Conservation (phyloP, 1,284 basidiomycete species). For the Rhodotorula sp. region DNA sequence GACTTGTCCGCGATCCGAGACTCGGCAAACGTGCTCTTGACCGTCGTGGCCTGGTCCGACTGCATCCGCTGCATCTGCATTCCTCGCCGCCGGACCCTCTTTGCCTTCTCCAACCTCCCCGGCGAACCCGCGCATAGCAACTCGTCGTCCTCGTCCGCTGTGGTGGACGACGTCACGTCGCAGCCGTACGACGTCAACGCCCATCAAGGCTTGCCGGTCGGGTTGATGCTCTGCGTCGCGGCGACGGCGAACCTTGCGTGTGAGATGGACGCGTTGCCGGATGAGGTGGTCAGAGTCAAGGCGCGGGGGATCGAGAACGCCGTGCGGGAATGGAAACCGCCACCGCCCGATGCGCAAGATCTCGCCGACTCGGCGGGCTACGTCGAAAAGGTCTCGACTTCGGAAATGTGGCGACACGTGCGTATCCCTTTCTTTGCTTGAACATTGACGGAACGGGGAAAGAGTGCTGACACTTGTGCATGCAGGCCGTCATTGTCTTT, state of each 20-base stretch:
- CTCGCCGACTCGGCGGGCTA: constrained; percentile 19
- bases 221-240: constrained; percentile 33
- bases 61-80: constrained; percentile 23
- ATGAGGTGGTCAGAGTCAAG: constrained; percentile 21
- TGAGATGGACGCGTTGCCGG: constrained; percentile 25
- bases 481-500: constrained; percentile 33
- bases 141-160: constrained; percentile 9
- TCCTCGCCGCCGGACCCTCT: constrained; percentile 26
- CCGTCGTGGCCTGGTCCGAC: constrained; percentile 32
- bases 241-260: constrained; percentile 27
- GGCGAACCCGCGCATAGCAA: constrained; percentile 18
- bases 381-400: constrained; percentile 22
- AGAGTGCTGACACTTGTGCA: neutral
- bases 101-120: constrained; percentile 24
- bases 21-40: constrained; percentile 18
- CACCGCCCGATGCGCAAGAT: constrained; percentile 7
- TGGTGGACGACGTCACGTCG: constrained; percentile 6
- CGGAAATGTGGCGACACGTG: constrained; percentile 38
- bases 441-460: neutral
- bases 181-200: constrained; percentile 7
- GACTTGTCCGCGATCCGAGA: constrained; percentile 15
- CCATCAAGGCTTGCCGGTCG: constrained; percentile 33
- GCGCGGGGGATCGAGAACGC: constrained; percentile 31
- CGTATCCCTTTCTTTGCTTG: neutral
- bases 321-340: constrained; percentile 23